Base-by-base conservation (phyloP, 2,329 filamentous ascomycete species). In the Triangularia verruculosa region DNA sequence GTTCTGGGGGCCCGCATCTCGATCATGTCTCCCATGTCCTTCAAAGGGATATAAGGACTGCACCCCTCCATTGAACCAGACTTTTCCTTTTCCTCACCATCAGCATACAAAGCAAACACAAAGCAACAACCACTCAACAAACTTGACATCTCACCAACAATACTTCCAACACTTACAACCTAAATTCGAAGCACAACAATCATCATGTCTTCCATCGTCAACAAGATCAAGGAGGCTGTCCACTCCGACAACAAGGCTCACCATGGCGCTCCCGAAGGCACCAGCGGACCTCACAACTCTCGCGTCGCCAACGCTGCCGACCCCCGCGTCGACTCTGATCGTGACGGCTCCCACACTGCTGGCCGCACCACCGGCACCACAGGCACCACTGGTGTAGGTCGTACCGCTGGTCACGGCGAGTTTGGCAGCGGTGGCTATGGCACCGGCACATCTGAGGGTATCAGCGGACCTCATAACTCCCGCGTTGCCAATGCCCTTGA, bases 211-310 rank as follows among this genome's bases (percentile, higher is more conserved):
- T 75, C 76, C 69, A 76, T 86, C 71, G 74, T 85, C 72, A 82
- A 86, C 79, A 86, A 86, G 76, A 80, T 85, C 74, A 86, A 86
- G 80, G 82, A 86, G 3, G 82, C 78, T 66, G 73, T 86, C 64
- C 72, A 77, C 70, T 75, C 78, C 66, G 78, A 82, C 74, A 77
- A 80, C 70, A 61, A 71, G 68, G 43, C 70, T 64, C 20, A 24
- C 15, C 51, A 54, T 9, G 67, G 70, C 15, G 65, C 64, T n/a
- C 70, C 76, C 57, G 69, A 71, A 62, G 75, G 73, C 52, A 64
- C 72, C 28, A 62, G 68, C 66, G 79, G 79, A 6, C 78, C 78
- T 13, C 77, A 81, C 69, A 67, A 68, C 65, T 73, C 73, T 30
- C 74, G 76, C 62, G 62, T 73, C n/a, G 75, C 76, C 61, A 83